phyloP scores from a whole-genome alignment of 176 grass and related monocot genomes.

The Sorghum bicolor region Sorghum_bicolor_NCBIv3 NC_012872.2:65975501-65976000 shows the following conservation, averaged over 20 bases:
- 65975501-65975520: constrained; percentile 50
- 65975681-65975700: constrained; percentile 82
- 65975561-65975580: constrained; percentile 10
- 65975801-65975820: not conserved
- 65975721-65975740: constrained; percentile 17
- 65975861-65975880: not conserved
- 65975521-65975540: not conserved
- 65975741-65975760: not conserved
- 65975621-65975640: constrained; percentile 78
- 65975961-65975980: constrained; percentile 89
- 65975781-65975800: not conserved
- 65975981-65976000: constrained; percentile 77
- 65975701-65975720: constrained; percentile 83
- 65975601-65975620: constrained; percentile 87
- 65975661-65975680: constrained; percentile 76
- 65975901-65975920: constrained; percentile 65
- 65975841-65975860: not conserved
- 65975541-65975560: constrained; percentile 9
- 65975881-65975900: constrained; percentile 21
- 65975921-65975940: constrained; percentile 72
- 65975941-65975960: constrained; percentile 77
- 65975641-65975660: constrained; percentile 81
- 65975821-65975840: not conserved
- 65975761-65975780: not conserved
- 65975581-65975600: constrained; percentile 21